Evolutionary conservation across 345 rosid species (phyloP).

Genomic region (Boechera divaricarpa): DNA sequence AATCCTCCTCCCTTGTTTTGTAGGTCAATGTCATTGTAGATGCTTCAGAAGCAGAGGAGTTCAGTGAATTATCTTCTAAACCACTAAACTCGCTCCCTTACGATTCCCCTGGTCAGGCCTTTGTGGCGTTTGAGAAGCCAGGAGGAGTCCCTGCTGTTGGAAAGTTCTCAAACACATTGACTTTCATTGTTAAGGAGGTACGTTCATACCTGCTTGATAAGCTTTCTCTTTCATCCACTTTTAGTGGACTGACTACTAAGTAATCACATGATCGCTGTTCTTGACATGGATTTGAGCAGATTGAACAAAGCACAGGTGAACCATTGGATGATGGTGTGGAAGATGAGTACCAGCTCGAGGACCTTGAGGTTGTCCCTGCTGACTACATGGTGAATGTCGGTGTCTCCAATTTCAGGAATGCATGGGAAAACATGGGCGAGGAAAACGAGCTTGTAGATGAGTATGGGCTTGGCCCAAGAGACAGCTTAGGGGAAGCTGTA

Average conservation of each 20-base stretch:
- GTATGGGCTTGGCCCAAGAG: slow-evolving; percentile 91
- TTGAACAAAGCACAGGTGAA: slow-evolving; percentile 79
- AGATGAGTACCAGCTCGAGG: slow-evolving; percentile 93
- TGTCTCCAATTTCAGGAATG: slow-evolving; percentile 86
- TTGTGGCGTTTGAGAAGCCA: slow-evolving; percentile 88
- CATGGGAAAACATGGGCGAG: slow-evolving; percentile 81
- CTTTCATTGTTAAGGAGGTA: slow-evolving; percentile 94
- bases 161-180: slow-evolving; percentile 86
- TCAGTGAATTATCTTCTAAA: slow-evolving; percentile 66
- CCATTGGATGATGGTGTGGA: slow-evolving; percentile 87
- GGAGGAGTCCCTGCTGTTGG: slow-evolving; percentile 79
- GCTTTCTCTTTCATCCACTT: background rate
- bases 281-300: slow-evolving; percentile 49
- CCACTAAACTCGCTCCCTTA: slow-evolving; percentile 86
- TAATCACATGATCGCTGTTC: slow-evolving; percentile 5
- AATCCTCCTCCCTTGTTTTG: slow-evolving; percentile 16
- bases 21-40: slow-evolving; percentile 89
- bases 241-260: background rate
- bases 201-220: background rate
- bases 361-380: slow-evolving; percentile 84
- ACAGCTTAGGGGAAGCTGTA: slow-evolving; percentile 77
- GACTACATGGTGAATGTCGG: slow-evolving; percentile 82
- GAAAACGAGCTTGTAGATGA: slow-evolving; percentile 80
- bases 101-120: slow-evolving; percentile 94
- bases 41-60: slow-evolving; percentile 90